A percentile compares a stretch with the other conserved stretches of the same genome.
These are phyloP conservation scores for Prinsepia uniflora DNA, from an alignment of 306 rosid genomes.

Conservation along the genomic window DNA sequence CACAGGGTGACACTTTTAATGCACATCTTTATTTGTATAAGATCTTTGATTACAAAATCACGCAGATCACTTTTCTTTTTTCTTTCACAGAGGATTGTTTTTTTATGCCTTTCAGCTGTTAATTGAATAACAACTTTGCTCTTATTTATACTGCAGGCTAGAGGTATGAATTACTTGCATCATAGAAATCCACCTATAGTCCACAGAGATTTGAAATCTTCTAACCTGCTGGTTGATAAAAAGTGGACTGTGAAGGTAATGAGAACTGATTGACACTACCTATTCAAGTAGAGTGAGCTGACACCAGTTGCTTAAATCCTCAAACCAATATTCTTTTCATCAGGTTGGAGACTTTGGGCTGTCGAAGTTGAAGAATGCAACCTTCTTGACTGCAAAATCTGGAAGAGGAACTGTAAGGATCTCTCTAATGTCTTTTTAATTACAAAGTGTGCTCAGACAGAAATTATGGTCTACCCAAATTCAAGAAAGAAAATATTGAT, in stretches of 20 bases:
- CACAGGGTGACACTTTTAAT: background rate
- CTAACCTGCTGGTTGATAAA: slow-evolving; percentile 69
- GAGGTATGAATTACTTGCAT: slow-evolving; percentile 82
- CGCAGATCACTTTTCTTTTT: background rate
- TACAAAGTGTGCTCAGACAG: background rate
- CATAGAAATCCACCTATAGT: slow-evolving; percentile 77
- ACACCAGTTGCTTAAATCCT: slow-evolving; percentile 14
- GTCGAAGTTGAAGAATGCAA: slow-evolving; percentile 61
- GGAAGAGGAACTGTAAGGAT: slow-evolving; percentile 72
- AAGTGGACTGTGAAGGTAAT: slow-evolving; percentile 82
- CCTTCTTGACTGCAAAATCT: slow-evolving; percentile 57
- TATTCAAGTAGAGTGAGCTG: slow-evolving; percentile 11
- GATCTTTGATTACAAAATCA: background rate
- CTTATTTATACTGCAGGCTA: slow-evolving; percentile 51
- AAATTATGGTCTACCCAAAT: background rate
- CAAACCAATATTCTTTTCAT: slow-evolving; percentile 18
- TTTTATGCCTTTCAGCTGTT: slow-evolving; percentile 5
- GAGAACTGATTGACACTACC: slow-evolving; percentile 4
- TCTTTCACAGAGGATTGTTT: background rate
- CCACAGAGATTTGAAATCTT: slow-evolving; percentile 77
- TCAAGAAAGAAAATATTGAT: background rate
- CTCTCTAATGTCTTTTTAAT: background rate
- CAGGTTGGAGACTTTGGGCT: slow-evolving; percentile 84
- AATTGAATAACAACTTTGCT: slow-evolving; percentile 1
- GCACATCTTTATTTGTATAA: background rate